These are phyloP conservation scores for carrot (Daucus carota) DNA, from an alignment of 129 eudicot genomes.

Conservation along the genomic window DNA sequence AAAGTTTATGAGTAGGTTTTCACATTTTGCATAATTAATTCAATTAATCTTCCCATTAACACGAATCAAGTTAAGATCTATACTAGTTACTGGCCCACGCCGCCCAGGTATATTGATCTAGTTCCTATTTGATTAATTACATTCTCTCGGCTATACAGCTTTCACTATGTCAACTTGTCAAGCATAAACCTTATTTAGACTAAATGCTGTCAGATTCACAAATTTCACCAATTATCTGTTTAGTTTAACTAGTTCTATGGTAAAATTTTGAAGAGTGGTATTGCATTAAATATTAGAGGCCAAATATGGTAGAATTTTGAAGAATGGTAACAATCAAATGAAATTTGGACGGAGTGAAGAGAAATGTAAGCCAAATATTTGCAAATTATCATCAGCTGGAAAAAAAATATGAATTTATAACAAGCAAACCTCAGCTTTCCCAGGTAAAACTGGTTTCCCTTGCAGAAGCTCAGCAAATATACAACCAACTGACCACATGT, in stretches of 20 bases:
- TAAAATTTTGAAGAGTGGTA: not conserved
- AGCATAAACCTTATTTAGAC: not conserved
- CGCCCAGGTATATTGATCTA: not conserved
- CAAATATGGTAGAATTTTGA: not conserved
- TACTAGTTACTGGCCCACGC: not conserved
- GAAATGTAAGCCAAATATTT: not conserved
- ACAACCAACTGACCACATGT: slow-evolving; percentile 98
- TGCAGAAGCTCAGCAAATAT: slow-evolving; percentile 86
- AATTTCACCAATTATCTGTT: not conserved
- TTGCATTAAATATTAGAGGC: not conserved
- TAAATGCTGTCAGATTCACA: not conserved
- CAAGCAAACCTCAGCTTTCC: slow-evolving; percentile 74
- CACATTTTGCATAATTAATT: not conserved
- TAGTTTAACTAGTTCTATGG: not conserved
- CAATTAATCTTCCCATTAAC: not conserved
- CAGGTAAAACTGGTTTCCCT: slow-evolving; percentile 83
- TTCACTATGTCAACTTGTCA: not conserved
- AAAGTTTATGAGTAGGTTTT: not conserved
- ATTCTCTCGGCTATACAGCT: not conserved
- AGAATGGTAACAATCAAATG: not conserved
- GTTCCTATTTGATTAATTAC: not conserved
- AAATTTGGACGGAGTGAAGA: not conserved
- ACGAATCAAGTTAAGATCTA: not conserved
- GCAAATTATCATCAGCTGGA: not conserved
- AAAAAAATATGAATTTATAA: not conserved